Evolutionary conservation across 768 basidiomycete genomes (phyloP), one percentile per base, ranked within the genome.

Genomic region (Boletus rex-veris): DNA sequence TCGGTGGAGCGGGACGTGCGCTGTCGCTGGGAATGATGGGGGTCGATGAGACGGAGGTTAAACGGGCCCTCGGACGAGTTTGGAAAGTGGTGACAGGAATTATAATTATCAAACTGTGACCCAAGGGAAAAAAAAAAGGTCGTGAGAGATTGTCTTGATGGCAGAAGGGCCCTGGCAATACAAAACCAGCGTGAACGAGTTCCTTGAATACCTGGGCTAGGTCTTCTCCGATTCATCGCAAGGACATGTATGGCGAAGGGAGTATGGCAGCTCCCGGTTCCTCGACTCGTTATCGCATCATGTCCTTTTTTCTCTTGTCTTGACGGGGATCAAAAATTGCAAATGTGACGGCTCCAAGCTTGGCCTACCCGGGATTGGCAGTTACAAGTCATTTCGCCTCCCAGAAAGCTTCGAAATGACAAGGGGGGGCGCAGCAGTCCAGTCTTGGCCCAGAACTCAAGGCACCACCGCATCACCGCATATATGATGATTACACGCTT

Each of bases 321-420:
- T n/a, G 58, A 64, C 64, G 64, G 64, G 62, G 64, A 64, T 66
- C 63, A 64, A 45, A 54, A 45, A 24, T 48, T 28, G 46, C 38
- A 33, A 40, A 47, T 18, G 28, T 8, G 26, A 28, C 24, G 24
- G 24, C 24, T 30, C 36, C 5, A 36, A 24, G 28, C 46, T 40
- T 16, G 35, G 33, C 36, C 3, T 7, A 8, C 24, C 39, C 33
- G 37, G 38, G 45, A 58, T 44, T 58, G 55, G 57, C 39, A 60
- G 37, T 6, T 46, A 1, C 54, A 41, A 10, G 16, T 53, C 64
- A 66, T 64, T 67, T 64, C 62, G 65, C 59, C 48, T 67, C 64
- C 59, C 50, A 37, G 16, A 19, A 1, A 8, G 37, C 50, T 59
- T 63, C 60, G 49, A 41, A 41, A 41, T 41, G 19, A 24, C 52